phyloP scores from a whole-genome alignment of 768 basidiomycete species.

The Tulasnella sp. region DNA sequence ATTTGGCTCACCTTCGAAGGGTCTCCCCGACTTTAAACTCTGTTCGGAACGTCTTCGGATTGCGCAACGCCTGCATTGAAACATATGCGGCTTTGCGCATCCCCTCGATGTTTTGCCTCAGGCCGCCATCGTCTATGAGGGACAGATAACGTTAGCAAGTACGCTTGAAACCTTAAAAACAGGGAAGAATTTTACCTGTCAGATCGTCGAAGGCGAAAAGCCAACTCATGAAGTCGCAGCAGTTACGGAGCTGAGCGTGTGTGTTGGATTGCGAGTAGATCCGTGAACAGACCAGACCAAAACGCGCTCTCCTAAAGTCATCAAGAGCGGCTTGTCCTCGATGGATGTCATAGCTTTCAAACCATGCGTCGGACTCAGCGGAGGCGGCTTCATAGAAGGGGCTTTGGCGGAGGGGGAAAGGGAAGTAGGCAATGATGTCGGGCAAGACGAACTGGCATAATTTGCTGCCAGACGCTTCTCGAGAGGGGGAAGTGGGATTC shows the following conservation, averaged over 20 bases:
- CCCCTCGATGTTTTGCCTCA: constrained; percentile 48
- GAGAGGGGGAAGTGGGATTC: neutral
- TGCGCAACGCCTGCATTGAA: constrained; percentile 60
- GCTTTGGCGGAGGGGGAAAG: constrained; percentile 13
- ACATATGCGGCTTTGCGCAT: constrained; percentile 48
- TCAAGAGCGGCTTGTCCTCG: neutral
- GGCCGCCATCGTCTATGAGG: constrained; percentile 36
- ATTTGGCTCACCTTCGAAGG: constrained; percentile 53
- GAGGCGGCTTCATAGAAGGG: constrained; percentile 2
- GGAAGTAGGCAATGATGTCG: constrained; percentile 66
- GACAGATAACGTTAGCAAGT: too few relatives aligned
- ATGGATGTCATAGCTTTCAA: constrained; percentile 1
- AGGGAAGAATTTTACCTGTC: constrained; percentile 27
- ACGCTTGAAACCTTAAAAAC: too few relatives aligned
- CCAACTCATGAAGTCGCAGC: constrained; percentile 68
- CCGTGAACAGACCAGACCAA: constrained; percentile 52
- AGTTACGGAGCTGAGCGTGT: constrained; percentile 51
- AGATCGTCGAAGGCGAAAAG: constrained; percentile 73
- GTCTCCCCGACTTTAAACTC: constrained; percentile 55
- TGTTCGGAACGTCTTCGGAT: constrained; percentile 48
- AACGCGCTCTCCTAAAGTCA: neutral
- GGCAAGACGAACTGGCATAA: constrained; percentile 40
- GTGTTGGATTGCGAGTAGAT: constrained; percentile 52
- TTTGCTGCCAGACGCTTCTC: neutral
- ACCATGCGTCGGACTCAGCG: constrained; percentile 15